phyloP scores from a whole-genome alignment of 2,329 filamentous ascomycete genomes.

The Fusarium brevicatenulatum region DNA sequence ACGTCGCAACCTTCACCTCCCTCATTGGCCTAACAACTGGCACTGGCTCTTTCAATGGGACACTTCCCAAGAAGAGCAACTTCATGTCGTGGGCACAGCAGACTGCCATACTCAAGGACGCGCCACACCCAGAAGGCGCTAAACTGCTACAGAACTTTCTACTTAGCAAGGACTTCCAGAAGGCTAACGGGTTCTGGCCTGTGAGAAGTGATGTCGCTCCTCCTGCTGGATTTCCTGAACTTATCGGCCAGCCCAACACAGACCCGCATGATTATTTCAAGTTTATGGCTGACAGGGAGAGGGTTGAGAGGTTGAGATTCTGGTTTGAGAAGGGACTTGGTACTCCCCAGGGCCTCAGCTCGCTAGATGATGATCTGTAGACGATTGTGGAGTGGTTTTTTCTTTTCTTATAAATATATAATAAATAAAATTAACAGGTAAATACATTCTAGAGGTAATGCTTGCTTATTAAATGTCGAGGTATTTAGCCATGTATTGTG shows the following conservation, averaged over 20 bases:
- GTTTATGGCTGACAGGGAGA: background rate
- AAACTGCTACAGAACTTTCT: background rate
- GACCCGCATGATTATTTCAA: background rate
- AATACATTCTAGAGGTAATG: too few species aligned
- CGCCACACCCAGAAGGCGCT: background rate
- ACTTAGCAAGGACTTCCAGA: background rate
- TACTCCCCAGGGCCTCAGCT: background rate
- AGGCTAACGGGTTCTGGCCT: background rate
- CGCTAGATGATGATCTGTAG: background rate
- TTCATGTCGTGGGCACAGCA: background rate
- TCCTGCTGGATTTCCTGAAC: background rate
- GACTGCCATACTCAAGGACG: background rate
- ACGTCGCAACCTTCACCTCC: background rate
- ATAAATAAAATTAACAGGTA: too few species aligned
- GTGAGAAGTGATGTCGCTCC: background rate
- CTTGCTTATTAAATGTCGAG: too few species aligned
- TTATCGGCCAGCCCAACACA: background rate
- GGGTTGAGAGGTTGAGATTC: background rate
- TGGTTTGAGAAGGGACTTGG: background rate
- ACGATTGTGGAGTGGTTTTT: accelerated
- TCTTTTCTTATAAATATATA: background rate
- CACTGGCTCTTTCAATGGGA: background rate
- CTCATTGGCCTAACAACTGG: accelerated
- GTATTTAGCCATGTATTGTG: too few species aligned
- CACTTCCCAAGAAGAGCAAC: background rate